Conservation (phyloP, 2,329 filamentous ascomycete species). For the Paracoccidioides lutzii region DNA sequence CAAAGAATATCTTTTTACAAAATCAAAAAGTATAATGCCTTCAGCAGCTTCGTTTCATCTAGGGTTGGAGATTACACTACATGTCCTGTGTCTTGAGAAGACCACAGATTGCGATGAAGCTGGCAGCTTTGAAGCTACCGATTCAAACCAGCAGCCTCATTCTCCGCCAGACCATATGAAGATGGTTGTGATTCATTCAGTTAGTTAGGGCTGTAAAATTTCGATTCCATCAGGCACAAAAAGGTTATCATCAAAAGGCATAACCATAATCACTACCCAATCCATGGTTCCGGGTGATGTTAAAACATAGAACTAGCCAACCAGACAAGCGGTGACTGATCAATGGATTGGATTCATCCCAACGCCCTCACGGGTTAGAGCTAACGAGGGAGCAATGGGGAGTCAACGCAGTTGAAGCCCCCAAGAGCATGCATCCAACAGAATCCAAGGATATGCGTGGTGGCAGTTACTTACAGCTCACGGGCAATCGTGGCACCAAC, state of each 20-base stretch:
- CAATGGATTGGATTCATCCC: background rate
- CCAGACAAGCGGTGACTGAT: background rate
- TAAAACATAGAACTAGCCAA: background rate
- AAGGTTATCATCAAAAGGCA: background rate
- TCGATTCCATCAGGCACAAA: background rate
- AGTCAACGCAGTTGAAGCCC: no score
- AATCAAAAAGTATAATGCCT: no score
- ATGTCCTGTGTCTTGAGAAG: background rate
- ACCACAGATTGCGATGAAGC: background rate
- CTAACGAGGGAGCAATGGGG: background rate
- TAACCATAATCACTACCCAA: no score
- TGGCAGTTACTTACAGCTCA: no score
- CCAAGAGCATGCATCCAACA: background rate
- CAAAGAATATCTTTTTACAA: no score
- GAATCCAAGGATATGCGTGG: no score
- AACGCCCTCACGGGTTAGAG: background rate
- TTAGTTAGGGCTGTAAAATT: background rate
- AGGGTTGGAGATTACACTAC: background rate
- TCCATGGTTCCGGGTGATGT: background rate
- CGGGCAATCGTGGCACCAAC: conserved; percentile 1
- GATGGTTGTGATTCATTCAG: background rate
- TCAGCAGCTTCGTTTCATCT: background rate
- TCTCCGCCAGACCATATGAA: background rate
- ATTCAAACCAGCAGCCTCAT: background rate
- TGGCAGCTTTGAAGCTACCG: background rate